Base-by-base conservation (phyloP, 306 rosid genomes). In the Heteromeles arbutifolia region DNA sequence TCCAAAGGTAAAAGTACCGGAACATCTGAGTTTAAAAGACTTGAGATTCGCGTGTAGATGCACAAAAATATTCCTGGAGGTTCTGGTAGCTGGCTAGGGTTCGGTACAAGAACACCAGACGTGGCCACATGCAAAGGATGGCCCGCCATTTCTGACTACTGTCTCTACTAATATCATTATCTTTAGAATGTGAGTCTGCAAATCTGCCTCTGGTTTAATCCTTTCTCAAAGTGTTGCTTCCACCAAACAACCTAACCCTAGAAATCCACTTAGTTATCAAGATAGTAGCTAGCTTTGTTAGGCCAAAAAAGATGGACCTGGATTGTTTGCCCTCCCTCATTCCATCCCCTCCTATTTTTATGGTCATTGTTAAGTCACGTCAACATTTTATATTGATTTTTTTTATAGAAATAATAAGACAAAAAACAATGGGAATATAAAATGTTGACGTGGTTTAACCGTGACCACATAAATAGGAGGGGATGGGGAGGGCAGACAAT, bases 71-170 rank as follows among this genome's bases (percentile, higher is more conserved):
- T 67, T 39, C 50, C 10, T 6, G 62, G 64, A 53, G 69, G 26
- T 44, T 54, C 24, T 21, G 61, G 61, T 18, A 9, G 26, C n/a
- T 54, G 22, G 59, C 52, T 74, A 21, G 31, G n/a, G 58, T 74
- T 78, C 53, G 79, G 79, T 67, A 65, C 22, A 77, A 78, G 69
- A 72, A 67, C 61, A 63, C 31, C 77, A 86, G 75, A 83, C 87
- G 72, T 63, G 54, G 21, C 48, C 72, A 80, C 79, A 72, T 83
- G 86, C 78, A 29, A 54, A 12, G 43, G 19, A 37, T 75, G 88
- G 76, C 78, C 88, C 84, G 82, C 82, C 45, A 52, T 63, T 15
- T 80, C 67, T 57, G 82, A 83, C 83, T 54, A 12, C 22, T 17
- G 39, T 85, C 80, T 62, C 78, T 44, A 65, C 59, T 52, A n/a